A percentile compares a stretch with the other conserved stretches of the same genome.
These are phyloP conservation scores for Fraxinus excelsior DNA, from an alignment of 257 asterid genomes.

Conservation along the genomic window DNA sequence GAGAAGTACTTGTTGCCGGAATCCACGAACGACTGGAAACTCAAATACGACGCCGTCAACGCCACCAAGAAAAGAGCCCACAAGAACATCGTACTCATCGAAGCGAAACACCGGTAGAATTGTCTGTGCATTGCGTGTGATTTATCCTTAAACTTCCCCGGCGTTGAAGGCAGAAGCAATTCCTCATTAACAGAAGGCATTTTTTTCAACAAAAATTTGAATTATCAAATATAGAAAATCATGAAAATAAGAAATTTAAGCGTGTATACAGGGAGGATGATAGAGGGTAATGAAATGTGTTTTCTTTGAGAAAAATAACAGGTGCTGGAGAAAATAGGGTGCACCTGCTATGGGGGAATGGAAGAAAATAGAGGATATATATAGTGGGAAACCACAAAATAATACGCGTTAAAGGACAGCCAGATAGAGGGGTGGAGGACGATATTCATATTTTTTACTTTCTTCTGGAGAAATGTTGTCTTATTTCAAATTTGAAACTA, in stretches of 20 bases:
- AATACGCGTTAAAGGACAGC: not conserved
- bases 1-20: slow-evolving; percentile 6
- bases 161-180: slow-evolving; percentile 16
- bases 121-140: slow-evolving; percentile 11
- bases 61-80: slow-evolving; percentile 20
- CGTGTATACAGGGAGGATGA: not conserved
- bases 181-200: slow-evolving; percentile 3
- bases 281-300: not conserved
- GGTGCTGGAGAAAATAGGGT: not conserved
- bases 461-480: not conserved
- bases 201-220: not conserved
- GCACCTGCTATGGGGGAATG: not conserved
- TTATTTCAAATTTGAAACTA: too few species aligned
- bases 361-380: not conserved
- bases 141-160: slow-evolving; percentile 20
- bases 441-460: not conserved
- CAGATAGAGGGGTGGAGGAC: not conserved
- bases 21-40: slow-evolving; percentile 15
- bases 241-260: not conserved
- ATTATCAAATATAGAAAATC: not conserved
- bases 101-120: slow-evolving; percentile 7
- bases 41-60: slow-evolving; percentile 9
- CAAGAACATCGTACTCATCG: slow-evolving; percentile 16
- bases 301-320: not conserved
- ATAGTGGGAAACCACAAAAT: not conserved